Percentiles rank a stretch among this genome's conserved stretches.
These are phyloP conservation scores for Myrica gale DNA, from an alignment of 306 rosid species.

Conservation along the genomic window DNA sequence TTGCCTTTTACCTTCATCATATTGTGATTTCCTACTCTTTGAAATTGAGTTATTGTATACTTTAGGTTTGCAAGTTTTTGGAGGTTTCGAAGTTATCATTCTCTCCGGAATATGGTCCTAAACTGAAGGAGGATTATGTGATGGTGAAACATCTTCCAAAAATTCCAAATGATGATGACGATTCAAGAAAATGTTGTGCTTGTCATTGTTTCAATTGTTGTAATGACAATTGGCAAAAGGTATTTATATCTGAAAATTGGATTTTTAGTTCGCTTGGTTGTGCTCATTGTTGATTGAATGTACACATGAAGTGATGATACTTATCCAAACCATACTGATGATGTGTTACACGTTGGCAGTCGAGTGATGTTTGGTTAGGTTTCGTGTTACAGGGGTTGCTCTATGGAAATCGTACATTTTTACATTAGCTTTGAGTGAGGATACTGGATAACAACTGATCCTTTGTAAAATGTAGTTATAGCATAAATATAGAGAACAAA, in stretches of 20 bases:
- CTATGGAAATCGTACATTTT: neutral
- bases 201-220: conserved; percentile 77
- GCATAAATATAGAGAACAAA: neutral
- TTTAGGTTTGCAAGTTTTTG: conserved; percentile 96
- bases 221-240: conserved; percentile 99
- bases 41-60: conserved; percentile 25
- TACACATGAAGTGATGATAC: neutral
- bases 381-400: neutral
- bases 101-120: conserved; percentile 93
- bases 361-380: neutral
- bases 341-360: neutral
- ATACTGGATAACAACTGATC: neutral
- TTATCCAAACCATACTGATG: neutral
- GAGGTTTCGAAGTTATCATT: conserved; percentile 94
- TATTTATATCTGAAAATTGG: conserved; percentile 28
- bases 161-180: conserved; percentile 56
- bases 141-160: conserved; percentile 94
- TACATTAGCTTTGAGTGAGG: neutral
- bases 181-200: conserved; percentile 70
- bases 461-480: neutral
- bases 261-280: conserved; percentile 10
- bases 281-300: conserved; percentile 15
- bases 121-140: conserved; percentile 88
- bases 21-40: conserved; percentile 21
- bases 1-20: conserved; percentile 15